Evolutionary conservation across 176 grass and related monocot genomes (phyloP), one percentile per base, ranked within the genome.

Genomic region (Oryza nivara): DNA sequence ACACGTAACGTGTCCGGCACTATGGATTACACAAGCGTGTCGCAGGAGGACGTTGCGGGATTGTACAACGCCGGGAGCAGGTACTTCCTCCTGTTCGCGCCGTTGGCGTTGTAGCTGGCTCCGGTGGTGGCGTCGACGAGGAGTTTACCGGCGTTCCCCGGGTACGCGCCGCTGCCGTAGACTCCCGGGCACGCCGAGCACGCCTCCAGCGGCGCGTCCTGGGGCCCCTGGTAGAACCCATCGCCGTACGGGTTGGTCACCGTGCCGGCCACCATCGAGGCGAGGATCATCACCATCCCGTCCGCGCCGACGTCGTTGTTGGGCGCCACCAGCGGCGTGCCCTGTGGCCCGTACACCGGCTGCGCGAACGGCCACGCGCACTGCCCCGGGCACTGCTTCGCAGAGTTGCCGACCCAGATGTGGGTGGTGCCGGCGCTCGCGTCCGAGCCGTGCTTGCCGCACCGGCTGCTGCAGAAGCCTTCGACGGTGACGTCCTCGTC

Each of bases 281-380:
- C 90, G 45, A 91, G 73, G 7, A 91, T 79, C 77, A 87, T 87
- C 32, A 87, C 79, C 67, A 93, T 74, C 49, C 90, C 93, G 88
- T 93, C 93, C n/a, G 77, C 26, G 14, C 79, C 88, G 25, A 80
- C 85, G 83, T 95, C 71, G 23, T 82, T 90, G 83, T 87, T 95
- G 68, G 88, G 90, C 34, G 82, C 79, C 72, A 90, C 79, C 11
- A 95, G 54, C 0, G 93, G 76, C 47, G 74, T 36, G 43, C 48
- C 73, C 83, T 95, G 88, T 7, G 93, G 90, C 4, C 93, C 93
- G 82, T 90, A 84, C 72, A 51, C 8, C 70, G 88, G 93, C 83
- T 90, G 82, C 70, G 86, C 82, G 73, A 95, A 92, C 49, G 90
- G 84, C 89, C 92, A 88, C 26, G 89, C 89, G 82, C 89, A 92